Base-by-base conservation (phyloP, 169 alveolate species). In the Blepharisma undulans region DNA sequence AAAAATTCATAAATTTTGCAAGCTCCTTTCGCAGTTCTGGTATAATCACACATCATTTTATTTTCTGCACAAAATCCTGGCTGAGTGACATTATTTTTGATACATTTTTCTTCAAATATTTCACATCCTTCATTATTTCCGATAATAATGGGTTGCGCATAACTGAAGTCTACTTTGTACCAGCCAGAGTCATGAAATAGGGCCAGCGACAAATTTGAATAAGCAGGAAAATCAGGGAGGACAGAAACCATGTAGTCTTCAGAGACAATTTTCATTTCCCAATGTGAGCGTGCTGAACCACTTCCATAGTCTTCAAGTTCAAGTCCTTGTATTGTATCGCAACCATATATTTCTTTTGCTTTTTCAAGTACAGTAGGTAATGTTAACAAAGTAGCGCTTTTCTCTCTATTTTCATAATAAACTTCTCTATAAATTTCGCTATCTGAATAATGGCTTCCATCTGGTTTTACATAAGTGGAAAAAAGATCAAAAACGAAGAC, bases 171-270 rank as follows among this genome's bases (percentile, higher is more conserved):
- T 22, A 84, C 72, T 32, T 81, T 36, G 72, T 93, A 93, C 80
- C 91, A 94, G 21, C 96, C 96, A 4, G 91, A 76, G 89, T 93
- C 96, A 82, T 91, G 25, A 19, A 93, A 80, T 16, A 93, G 88
- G 30, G 93, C 90, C 22, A 92, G 33, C 60, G 94, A 91, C 30
- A 93, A 74, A 12, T 66, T 77, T 2, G 96, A 88, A 30, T 72
- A 32, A 72, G 30, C 66, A n/a, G 90, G 76, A 61, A 86, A 90
- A 10, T 85, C 76, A 14, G 74, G 8, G 19, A 87, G 48, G 14
- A 30, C 88, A 22, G n/a, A 16, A 19, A 90, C 94, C 97, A 95
- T 95, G 80, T 81, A 92, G 78, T 95, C 97, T 25, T 92, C 92
- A 48, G 87, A 79, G 27, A 95, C 72, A 59, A 90, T 27, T 32